A percentile compares a stretch with the other conserved stretches of the same genome.
phyloP scores from a whole-genome alignment of 2,329 filamentous ascomycete genomes.

The Tolypocladium sp. region DNA sequence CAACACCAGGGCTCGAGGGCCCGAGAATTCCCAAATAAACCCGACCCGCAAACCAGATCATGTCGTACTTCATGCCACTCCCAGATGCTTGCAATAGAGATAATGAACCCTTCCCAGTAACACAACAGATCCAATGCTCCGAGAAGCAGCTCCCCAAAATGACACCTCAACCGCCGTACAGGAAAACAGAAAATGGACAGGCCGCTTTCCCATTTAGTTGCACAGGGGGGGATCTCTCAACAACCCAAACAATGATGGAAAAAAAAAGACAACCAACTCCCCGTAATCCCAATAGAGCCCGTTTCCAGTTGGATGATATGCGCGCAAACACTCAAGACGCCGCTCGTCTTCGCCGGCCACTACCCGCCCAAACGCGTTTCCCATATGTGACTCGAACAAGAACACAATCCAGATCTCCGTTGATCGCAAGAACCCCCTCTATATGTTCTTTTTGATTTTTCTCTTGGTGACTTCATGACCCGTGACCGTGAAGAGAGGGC shows the following conservation, averaged over 20 bases:
- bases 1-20: slow-evolving; percentile 26
- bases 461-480: slow-evolving; percentile 38
- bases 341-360: slow-evolving; percentile 26
- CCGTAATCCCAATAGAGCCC: slow-evolving; percentile 21
- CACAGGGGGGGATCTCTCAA: slow-evolving; percentile 15
- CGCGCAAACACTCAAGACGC: slow-evolving; percentile 17
- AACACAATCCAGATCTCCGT: slow-evolving; percentile 19
- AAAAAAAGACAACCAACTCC: slow-evolving; percentile 23
- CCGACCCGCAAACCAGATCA: slow-evolving; percentile 22
- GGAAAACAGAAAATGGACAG: slow-evolving; percentile 16
- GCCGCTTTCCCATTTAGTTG: slow-evolving; percentile 21
- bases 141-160: slow-evolving; percentile 2
- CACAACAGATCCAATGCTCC: slow-evolving; percentile 11
- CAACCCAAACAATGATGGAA: slow-evolving; percentile 1
- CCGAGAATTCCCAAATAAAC: slow-evolving; percentile 18
- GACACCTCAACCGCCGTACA: slow-evolving; percentile 6
- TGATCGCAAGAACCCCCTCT: slow-evolving; percentile 27
- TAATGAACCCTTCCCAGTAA: slow-evolving; percentile 15
- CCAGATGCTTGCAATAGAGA: slow-evolving; percentile 20
- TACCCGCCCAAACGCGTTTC: slow-evolving; percentile 18
- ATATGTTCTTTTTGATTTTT: slow-evolving; percentile 38
- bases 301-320: slow-evolving; percentile 19
- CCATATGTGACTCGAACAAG: slow-evolving; percentile 28
- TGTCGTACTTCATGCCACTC: slow-evolving; percentile 21
- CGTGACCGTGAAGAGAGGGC: slow-evolving; percentile 19